Evolutionary conservation across 2,329 filamentous ascomycete species (phyloP).

Genomic region (Whalleya microplaca): DNA sequence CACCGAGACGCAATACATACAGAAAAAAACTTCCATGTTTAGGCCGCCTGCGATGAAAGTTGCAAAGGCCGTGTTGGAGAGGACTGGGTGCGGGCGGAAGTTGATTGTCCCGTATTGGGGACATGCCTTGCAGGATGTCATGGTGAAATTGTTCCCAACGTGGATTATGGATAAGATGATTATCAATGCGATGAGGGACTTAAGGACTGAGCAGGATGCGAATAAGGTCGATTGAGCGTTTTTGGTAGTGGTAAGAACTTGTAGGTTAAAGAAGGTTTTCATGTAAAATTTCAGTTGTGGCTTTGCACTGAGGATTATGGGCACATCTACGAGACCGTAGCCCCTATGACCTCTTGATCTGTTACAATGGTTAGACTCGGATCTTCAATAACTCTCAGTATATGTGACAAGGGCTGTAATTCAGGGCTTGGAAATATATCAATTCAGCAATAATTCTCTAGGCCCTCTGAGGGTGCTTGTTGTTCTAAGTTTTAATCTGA

Average conservation of each 20-base stretch:
- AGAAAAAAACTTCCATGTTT: conserved; percentile 14
- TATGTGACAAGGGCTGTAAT: too few relatives aligned
- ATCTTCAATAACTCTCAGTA: too few relatives aligned
- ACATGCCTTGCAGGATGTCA: conserved; percentile 23
- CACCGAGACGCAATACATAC: conserved; percentile 15
- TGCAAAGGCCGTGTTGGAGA: conserved; percentile 22
- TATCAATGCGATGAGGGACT: not conserved
- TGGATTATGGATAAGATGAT: not conserved
- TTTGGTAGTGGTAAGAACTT: not conserved
- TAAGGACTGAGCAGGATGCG: not conserved
- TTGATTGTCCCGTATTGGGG: conserved; percentile 28
- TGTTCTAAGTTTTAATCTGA: too few relatives aligned
- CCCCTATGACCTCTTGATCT: too few relatives aligned
- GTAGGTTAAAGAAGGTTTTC: too few relatives aligned
- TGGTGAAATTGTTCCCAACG: not conserved
- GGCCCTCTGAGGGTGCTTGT: too few relatives aligned
- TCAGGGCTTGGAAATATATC: too few relatives aligned
- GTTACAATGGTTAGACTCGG: too few relatives aligned
- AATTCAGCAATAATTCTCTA: too few relatives aligned
- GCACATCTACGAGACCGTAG: too few relatives aligned
- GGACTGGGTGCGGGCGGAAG: conserved; percentile 20
- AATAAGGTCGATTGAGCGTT: not conserved
- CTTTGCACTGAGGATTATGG: too few relatives aligned
- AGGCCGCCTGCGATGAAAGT: conserved; percentile 21
- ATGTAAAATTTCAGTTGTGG: too few relatives aligned